phyloP scores from a whole-genome alignment of 257 asterid genomes.

The Cordia subcordata region DNA sequence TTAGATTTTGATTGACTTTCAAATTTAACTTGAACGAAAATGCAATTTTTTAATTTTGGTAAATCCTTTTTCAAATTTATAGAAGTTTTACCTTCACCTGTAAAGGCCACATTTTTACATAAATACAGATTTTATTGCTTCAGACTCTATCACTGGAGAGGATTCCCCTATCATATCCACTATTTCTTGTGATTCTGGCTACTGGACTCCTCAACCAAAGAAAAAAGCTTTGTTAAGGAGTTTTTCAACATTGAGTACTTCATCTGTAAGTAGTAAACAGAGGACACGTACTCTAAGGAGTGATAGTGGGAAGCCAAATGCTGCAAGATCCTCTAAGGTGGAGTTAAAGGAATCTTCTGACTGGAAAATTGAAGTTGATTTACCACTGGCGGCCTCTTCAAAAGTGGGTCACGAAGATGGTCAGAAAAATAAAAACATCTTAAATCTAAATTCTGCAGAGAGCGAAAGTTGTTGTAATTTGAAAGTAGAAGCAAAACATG shows the following conservation, averaged over 20 bases:
- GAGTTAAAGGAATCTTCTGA: conserved; percentile 19
- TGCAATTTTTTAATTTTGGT: too few relatives aligned
- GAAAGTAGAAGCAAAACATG: conserved; percentile 13
- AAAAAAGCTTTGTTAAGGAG: conserved; percentile 15
- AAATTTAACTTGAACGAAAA: too few relatives aligned
- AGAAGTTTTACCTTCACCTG: too few relatives aligned
- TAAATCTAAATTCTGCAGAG: conserved; percentile 10
- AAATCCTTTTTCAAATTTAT: too few relatives aligned
- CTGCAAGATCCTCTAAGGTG: conserved; percentile 22
- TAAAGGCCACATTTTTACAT: not conserved
- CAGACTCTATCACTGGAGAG: conserved; percentile 42
- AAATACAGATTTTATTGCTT: conserved; percentile 7
- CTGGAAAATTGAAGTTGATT: conserved; percentile 11
- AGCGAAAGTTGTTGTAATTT: conserved; percentile 13
- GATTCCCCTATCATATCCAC: conserved; percentile 27
- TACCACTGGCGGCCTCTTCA: conserved; percentile 2
- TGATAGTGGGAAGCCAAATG: conserved; percentile 30
- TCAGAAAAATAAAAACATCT: conserved; percentile 7
- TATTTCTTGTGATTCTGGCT: conserved; percentile 16
- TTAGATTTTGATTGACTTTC: too few relatives aligned
- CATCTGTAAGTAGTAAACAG: conserved; percentile 31
- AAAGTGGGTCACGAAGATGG: conserved; percentile 10
- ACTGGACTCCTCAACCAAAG: conserved; percentile 35
- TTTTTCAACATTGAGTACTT: conserved; percentile 29
- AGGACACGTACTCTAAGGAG: conserved; percentile 27